Evolutionary conservation across 352 stramenopile genomes (phyloP).

Genomic region (Phytopythium helicoides): DNA sequence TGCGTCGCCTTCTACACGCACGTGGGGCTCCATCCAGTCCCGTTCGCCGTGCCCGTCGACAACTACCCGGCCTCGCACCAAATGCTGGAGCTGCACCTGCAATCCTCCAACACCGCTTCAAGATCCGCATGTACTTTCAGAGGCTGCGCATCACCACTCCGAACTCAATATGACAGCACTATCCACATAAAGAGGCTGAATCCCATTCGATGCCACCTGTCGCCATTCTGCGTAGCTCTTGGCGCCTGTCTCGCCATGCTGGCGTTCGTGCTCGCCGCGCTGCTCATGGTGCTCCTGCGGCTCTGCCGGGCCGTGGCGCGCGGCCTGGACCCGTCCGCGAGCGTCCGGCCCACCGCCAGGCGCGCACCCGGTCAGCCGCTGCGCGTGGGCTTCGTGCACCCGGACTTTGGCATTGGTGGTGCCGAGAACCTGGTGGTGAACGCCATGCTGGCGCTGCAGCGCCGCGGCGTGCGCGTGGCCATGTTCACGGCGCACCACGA

Average conservation of each 20-base stretch:
- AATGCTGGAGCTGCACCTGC: conserved; percentile 41
- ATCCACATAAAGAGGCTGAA: no score
- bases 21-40: conserved; percentile 19
- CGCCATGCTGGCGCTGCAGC: conserved; percentile 84
- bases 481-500: conserved; percentile 98
- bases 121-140: neutral
- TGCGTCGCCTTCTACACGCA: conserved; percentile 19
- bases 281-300: neutral
- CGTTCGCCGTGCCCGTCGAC: conserved; percentile 23
- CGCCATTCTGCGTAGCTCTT: no score
- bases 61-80: conserved; percentile 31
- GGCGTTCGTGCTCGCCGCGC: neutral
- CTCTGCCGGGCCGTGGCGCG: neutral
- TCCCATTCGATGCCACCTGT: no score
- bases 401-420: conserved; percentile 98
- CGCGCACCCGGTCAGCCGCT: conserved; percentile 10
- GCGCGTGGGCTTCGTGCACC: conserved; percentile 95
- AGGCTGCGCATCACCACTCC: no score
- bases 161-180: no score
- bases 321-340: conserved; percentile 16
- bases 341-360: neutral
- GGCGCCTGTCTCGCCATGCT: neutral
- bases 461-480: conserved; percentile 75
- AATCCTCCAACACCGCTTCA: neutral
- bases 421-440: conserved; percentile 95